Base-by-base conservation (phyloP, 768 basidiomycete species). In the Cystoderma amianthinum region DNA sequence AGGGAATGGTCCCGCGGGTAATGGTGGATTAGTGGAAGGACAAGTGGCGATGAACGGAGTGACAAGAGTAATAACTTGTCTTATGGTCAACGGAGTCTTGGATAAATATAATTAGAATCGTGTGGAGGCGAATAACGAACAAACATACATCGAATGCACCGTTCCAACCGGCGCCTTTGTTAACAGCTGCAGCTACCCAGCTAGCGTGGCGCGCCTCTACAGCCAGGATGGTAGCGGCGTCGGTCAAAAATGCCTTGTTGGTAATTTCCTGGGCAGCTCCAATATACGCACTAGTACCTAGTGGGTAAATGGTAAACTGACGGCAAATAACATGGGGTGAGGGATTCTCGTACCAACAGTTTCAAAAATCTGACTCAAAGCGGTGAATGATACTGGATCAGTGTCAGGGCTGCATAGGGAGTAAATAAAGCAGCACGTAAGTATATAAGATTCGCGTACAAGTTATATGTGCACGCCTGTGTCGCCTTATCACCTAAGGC, bases 131-230 rank as follows among this genome's bases (percentile, higher is more conserved):
- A n/a, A n/a, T n/a, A n/a, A n/a, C n/a, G n/a, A n/a, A n/a, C n/a
- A n/a, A 9, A 44, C 50, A n/a, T 45, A 72, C 78, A 55, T 83
- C 80, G 52, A 80, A 77, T 5, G 79, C 62, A 3, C 71, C 68
- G 38, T 71, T 74, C 80, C 81, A 84, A 1, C 76, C 65, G 25
- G 69, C 64, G 16, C 57, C 56, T 38, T 71, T 63, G 45, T 62
- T 58, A 30, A 76, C 69, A 12, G 73, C 66, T 1, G 71, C 68
- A 46, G 67, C 63, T 24, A 85, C 57, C 80, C 80, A 85, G 1
- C 71, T 62, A n/a, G 77, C 68, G 43, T 85, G 82, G 23, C 80
- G 71, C 17, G 79, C 69, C 52, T 85, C 80, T 39, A 71, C 72
- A 12, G 61, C 58, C 9, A 85, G 63, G 48, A 88, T 84, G 15